Evolutionary conservation across 2,329 filamentous ascomycete species (phyloP), one percentile per base, ranked within the genome.

Genomic region (Ophiostoma novo-ulmi): DNA sequence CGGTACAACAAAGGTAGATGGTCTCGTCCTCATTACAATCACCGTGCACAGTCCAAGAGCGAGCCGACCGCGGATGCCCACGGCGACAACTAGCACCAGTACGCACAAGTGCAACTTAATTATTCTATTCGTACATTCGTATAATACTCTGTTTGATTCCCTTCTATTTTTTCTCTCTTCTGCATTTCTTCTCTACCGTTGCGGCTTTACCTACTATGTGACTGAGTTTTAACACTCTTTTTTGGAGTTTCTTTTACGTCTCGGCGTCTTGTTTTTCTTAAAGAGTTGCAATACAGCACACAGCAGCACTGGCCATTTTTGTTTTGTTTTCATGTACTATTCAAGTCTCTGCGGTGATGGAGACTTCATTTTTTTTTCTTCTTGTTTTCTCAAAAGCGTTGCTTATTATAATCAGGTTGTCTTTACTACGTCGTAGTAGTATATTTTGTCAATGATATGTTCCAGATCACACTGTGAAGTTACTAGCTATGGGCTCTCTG

Each of bases 21-120:
- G 70, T 68, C 69, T 44, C 72, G 70, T 17, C 75, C 77, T 58
- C 66, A 73, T 70, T 83, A 84, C 71, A 82, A 80, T 66, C 79
- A 82, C n/a, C 79, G 82, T 52, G 77, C 81, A 31, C 80, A 84
- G 72, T 84, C 82, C 66, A 84, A 81, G 74, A 85, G 83, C 72
- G 82, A 85, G 74, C 74, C 74, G 11, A 31, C 69, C 14, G 38
- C 41, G 48, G 67, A 55, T 13, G 48, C 58, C 7, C 26, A 41
- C 39, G n/a, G 58, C 20, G 31, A 38, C 11, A 48, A 52, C 36
- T 65, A 65, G 63, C 20, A 36, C 7, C 31, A 11, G n/a, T 8
- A 31, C 67, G 38, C 31, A 4, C 35, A 39, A 8, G 6, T 26
- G 35, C 36, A 65, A 5, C 14, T 31, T 14, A 10, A 8, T 10